Percentiles rank a stretch among this genome's conserved stretches.
These are phyloP conservation scores for Pisolithus tinctorius DNA, from an alignment of 768 basidiomycete species.

Conservation along the genomic window DNA sequence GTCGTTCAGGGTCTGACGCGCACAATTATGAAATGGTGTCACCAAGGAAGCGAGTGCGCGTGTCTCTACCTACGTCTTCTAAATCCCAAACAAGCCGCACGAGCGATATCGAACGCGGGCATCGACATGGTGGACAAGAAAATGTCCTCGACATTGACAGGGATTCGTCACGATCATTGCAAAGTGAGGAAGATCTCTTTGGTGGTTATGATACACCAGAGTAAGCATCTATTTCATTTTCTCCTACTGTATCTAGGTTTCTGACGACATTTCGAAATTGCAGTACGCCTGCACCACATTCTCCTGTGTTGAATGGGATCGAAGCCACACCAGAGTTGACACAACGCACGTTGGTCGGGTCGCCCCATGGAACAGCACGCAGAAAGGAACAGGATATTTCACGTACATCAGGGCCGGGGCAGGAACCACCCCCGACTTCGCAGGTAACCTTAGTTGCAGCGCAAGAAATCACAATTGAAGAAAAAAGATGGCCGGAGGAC, in stretches of 20 bases:
- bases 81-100: background rate
- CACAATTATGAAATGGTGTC: slow-evolving; percentile 1
- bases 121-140: background rate
- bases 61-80: background rate
- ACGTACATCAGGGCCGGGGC: background rate
- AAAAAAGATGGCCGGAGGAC: no score
- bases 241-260: background rate
- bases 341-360: slow-evolving; percentile 20
- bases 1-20: slow-evolving; percentile 5
- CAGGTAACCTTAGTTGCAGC: no score
- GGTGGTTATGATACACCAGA: slow-evolving; percentile 9
- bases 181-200: slow-evolving; percentile 12
- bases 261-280: background rate
- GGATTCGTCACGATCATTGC: no score
- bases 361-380: slow-evolving; percentile 8
- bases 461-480: no score
- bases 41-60: slow-evolving; percentile 12
- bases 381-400: background rate
- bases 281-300: background rate
- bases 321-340: slow-evolving; percentile 12
- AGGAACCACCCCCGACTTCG: no score
- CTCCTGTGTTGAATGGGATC: background rate
- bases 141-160: background rate
- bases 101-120: background rate
- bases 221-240: slow-evolving; percentile 7